Conservation (phyloP, 2,329 filamentous ascomycete species). For the Apiospora marii region DNA sequence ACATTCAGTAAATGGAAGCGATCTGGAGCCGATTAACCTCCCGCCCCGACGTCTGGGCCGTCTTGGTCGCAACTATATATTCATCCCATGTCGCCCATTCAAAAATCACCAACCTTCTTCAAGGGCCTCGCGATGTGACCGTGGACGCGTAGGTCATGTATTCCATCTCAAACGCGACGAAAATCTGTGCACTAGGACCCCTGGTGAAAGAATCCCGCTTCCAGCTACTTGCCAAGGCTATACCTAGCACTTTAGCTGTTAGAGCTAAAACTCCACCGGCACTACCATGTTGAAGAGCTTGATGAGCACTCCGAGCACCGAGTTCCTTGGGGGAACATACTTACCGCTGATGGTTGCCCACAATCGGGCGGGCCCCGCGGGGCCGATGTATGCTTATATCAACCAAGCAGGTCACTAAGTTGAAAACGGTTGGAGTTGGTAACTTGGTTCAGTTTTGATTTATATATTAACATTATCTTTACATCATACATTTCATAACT, state of each 20-base stretch:
- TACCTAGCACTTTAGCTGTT: constrained; percentile 5
- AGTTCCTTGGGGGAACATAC: background rate
- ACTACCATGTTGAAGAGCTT: background rate
- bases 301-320: background rate
- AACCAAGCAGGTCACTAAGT: background rate
- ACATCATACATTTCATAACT: background rate
- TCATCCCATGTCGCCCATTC: background rate
- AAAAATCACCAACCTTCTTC: background rate
- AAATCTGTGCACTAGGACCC: background rate
- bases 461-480: background rate
- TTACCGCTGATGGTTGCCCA: background rate
- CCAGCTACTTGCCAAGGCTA: background rate
- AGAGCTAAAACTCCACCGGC: constrained; percentile 1
- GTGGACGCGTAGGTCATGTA: background rate
- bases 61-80: background rate
- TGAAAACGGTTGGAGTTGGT: background rate
- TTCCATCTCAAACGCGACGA: constrained; percentile 3
- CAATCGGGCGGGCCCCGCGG: constrained; percentile 4
- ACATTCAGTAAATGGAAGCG: background rate
- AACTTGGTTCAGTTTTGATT: background rate
- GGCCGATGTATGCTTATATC: constrained; percentile 8
- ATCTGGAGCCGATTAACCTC: background rate
- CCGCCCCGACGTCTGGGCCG: background rate
- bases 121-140: background rate
- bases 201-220: background rate